Evolutionary conservation across 208 protist species (phyloP).

Genomic region (Wallacemonas sp.): DNA sequence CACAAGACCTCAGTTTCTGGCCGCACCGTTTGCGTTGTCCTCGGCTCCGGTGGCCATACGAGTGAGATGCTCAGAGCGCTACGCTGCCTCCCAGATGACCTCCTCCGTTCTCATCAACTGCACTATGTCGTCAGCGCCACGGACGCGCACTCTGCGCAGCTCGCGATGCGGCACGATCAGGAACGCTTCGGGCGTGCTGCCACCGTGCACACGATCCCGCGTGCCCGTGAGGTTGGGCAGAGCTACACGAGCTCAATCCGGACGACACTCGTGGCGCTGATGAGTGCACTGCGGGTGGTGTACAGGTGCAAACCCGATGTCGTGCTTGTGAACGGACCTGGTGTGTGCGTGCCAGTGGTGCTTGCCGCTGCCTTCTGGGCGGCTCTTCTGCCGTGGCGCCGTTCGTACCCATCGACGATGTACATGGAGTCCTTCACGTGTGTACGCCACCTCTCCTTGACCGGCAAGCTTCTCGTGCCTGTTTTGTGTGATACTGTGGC

Average conservation of each 20-base stretch:
- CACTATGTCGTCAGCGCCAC: constrained; percentile 79
- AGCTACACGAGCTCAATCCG: constrained; percentile 82
- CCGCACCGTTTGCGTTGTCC: constrained; percentile 72
- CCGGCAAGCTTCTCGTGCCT: constrained; percentile 65
- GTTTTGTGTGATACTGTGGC: constrained; percentile 74
- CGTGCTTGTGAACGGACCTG: constrained; percentile 90
- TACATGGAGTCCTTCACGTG: constrained; percentile 92
- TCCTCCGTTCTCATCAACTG: constrained; percentile 45
- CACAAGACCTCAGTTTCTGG: constrained; percentile 6
- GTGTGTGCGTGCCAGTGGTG: constrained; percentile 90
- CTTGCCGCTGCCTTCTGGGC: constrained; percentile 51
- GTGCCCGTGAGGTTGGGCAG: constrained; percentile 90
- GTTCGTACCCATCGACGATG: constrained; percentile 54
- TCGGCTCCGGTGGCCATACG: constrained; percentile 92
- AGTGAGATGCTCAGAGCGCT: constrained; percentile 90
- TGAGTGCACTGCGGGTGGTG: constrained; percentile 31
- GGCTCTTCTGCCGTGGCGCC: constrained; percentile 38
- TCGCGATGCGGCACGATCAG: constrained; percentile 60
- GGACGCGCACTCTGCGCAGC: constrained; percentile 62
- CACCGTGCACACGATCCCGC: constrained; percentile 66
- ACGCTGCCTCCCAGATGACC: constrained; percentile 25
- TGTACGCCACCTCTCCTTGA: constrained; percentile 78
- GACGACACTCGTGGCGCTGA: constrained; percentile 57
- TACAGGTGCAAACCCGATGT: constrained; percentile 54
- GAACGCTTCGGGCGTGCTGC: constrained; percentile 35